Percentiles rank a stretch among this genome's conserved stretches.
Conservation (phyloP, 306 rosid genomes). For the Castanospermum australe region DNA sequence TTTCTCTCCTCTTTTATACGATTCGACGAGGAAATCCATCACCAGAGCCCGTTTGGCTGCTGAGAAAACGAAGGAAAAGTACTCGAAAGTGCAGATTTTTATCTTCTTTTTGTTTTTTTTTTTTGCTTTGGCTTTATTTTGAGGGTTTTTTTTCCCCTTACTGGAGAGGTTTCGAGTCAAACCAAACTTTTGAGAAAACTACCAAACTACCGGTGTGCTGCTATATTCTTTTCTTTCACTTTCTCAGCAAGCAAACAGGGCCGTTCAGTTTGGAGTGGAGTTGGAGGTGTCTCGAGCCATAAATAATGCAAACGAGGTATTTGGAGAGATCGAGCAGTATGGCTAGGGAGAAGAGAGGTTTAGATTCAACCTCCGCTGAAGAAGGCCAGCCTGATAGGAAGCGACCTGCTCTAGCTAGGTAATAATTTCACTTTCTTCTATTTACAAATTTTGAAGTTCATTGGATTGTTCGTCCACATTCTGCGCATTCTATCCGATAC, state of each 20-base stretch:
- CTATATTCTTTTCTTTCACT: slow-evolving; percentile 34
- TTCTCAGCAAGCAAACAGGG: slow-evolving; percentile 43
- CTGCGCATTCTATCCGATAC: not conserved
- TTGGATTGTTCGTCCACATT: not conserved
- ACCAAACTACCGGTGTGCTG: not conserved
- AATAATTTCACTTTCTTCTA: not conserved
- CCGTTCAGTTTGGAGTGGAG: slow-evolving; percentile 2
- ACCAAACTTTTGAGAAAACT: slow-evolving; percentile 1
- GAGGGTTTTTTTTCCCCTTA: not conserved
- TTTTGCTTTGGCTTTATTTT: no score
- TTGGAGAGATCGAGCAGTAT: slow-evolving; percentile 63
- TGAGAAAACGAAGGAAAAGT: slow-evolving; percentile 42
- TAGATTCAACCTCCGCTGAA: slow-evolving; percentile 62
- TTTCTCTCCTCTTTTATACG: slow-evolving; percentile 6
- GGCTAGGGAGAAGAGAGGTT: slow-evolving; percentile 65
- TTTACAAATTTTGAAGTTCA: not conserved
- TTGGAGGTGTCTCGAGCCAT: slow-evolving; percentile 6
- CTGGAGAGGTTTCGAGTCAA: no score
- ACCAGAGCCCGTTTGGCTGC: slow-evolving; percentile 41
- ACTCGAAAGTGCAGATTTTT: not conserved
- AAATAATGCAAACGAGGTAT: slow-evolving; percentile 61
- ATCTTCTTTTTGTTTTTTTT: no score
- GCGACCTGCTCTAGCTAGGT: slow-evolving; percentile 90
- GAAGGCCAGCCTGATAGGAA: slow-evolving; percentile 79
- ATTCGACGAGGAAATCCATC: not conserved